phyloP scores from a whole-genome alignment of 768 basidiomycete genomes.

The Amanita fuliginea region DNA sequence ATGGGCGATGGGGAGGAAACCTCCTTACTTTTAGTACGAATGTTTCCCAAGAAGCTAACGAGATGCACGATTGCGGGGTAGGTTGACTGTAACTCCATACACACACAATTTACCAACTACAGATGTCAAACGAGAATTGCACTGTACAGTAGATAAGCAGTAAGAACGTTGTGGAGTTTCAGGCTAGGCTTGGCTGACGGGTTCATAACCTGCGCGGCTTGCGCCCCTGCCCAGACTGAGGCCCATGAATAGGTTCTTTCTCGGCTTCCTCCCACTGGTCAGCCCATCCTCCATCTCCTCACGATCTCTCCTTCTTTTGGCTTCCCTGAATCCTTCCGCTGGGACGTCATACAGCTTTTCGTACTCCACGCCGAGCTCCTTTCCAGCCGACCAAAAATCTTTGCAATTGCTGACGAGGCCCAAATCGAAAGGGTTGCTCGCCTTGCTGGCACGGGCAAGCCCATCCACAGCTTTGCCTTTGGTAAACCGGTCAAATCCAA shows the following conservation, averaged over 20 bases:
- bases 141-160: neutral
- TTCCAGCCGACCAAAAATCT: constrained; percentile 90
- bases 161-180: neutral
- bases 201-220: constrained; percentile 51
- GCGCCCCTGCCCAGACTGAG: constrained; percentile 38
- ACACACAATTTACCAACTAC: neutral
- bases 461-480: constrained; percentile 84
- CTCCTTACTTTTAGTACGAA: too few species aligned
- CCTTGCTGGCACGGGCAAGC: constrained; percentile 62
- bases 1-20: too few species aligned
- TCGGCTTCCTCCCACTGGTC: constrained; percentile 16
- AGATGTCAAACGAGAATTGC: neutral
- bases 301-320: constrained; percentile 44
- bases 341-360: constrained; percentile 85
- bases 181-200: constrained; percentile 46
- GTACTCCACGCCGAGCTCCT: constrained; percentile 85
- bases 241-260: constrained; percentile 48
- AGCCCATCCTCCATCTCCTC: constrained; percentile 29
- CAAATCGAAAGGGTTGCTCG: constrained; percentile 87
- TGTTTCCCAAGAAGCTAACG: too few species aligned
- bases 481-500: constrained; percentile 92
- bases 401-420: constrained; percentile 71
- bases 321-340: constrained; percentile 71
- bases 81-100: too few species aligned
- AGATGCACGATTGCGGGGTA: too few species aligned